Conservation (phyloP, 2,329 filamentous ascomycete genomes). For the Ilyonectria mors-panacis region DNA sequence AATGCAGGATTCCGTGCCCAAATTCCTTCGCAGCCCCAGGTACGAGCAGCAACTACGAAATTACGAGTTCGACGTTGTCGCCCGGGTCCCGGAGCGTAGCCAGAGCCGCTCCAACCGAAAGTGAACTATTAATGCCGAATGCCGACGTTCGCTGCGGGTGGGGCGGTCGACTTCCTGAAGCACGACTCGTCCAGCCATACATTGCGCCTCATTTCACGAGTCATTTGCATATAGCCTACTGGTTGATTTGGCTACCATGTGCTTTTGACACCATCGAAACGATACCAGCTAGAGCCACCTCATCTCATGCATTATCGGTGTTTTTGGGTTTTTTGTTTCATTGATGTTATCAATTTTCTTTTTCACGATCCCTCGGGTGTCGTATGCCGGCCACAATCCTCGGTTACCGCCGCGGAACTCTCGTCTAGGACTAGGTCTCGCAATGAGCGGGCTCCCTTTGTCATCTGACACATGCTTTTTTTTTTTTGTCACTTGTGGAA, state of each 20-base stretch:
- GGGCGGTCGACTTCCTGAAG: conserved; percentile 2
- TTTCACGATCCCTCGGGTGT: conserved; percentile 23
- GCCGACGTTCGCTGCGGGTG: no score
- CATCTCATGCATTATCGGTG: conserved; percentile 50
- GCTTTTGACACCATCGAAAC: conserved; percentile 43
- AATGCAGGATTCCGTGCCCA: no score
- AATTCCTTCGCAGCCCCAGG: no score
- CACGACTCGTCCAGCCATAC: conserved; percentile 33
- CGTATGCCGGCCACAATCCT: conserved; percentile 28
- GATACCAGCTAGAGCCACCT: conserved; percentile 50
- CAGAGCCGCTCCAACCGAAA: no score
- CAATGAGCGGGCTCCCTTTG: conserved; percentile 11
- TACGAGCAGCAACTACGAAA: no score
- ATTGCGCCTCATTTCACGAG: conserved; percentile 43
- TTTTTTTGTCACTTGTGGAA: conserved; percentile 8
- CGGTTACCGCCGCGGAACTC: conserved; percentile 29
- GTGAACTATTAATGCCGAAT: no score
- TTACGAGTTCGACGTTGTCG: no score
- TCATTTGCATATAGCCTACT: conserved; percentile 48
- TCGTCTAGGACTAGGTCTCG: conserved; percentile 15
- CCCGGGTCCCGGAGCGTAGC: no score
- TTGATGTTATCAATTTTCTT: conserved; percentile 20
- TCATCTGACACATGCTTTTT: conserved; percentile 9
- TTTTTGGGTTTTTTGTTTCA: conserved; percentile 39
- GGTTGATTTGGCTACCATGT: conserved; percentile 47